Percentiles rank a stretch among this genome's conserved stretches.
Evolutionary conservation across 805 yeast species (phyloP).

Genomic region (Ogataea nitratoaversa): DNA sequence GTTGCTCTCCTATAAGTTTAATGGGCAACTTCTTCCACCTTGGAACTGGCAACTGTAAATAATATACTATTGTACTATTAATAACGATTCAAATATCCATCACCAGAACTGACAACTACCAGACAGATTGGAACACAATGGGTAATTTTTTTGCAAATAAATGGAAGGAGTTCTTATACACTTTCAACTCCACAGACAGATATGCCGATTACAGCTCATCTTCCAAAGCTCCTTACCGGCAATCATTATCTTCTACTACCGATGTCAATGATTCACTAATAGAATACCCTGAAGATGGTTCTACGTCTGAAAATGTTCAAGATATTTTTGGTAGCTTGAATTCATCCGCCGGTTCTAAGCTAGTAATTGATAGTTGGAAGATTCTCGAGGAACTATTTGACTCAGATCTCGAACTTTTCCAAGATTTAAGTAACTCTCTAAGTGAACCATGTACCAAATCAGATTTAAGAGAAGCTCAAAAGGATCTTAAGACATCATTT

Average conservation of each 20-base stretch:
- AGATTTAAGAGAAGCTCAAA: conserved; percentile 74
- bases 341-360: conserved; percentile 61
- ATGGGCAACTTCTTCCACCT: too few species aligned
- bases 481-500: conserved; percentile 62
- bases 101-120: too few species aligned
- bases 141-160: conserved; percentile 27
- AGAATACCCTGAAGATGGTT: conserved; percentile 23
- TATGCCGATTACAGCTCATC: conserved; percentile 58
- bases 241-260: conserved; percentile 24
- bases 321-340: conserved; percentile 31
- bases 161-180: conserved; percentile 57
- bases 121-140: too few species aligned
- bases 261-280: conserved; percentile 9
- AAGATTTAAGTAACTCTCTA: conserved; percentile 65
- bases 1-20: too few species aligned
- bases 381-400: conserved; percentile 49
- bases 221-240: conserved; percentile 2
- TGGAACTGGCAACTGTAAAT: too few species aligned
- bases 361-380: conserved; percentile 73
- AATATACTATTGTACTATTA: too few species aligned
- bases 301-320: conserved; percentile 25
- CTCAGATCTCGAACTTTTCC: conserved; percentile 64
- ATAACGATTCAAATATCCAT: too few species aligned
- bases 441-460: conserved; percentile 59
- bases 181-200: conserved; percentile 62